Percentiles rank a stretch among this genome's conserved stretches.
phyloP scores from a whole-genome alignment of 257 asterid species.

The Leonotis leonurus region DNA sequence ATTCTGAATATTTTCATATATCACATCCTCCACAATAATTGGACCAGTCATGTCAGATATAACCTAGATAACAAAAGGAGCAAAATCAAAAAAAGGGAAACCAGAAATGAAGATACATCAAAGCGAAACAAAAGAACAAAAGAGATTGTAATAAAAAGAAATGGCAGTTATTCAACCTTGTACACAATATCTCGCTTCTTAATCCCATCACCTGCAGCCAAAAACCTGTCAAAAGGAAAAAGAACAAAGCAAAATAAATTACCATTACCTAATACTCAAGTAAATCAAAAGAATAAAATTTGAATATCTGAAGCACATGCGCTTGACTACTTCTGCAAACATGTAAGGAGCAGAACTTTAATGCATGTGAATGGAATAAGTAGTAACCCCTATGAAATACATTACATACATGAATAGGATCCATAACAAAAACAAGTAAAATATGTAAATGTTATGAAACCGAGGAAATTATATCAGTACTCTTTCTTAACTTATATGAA shows the following conservation, averaged over 20 bases:
- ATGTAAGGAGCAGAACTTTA: background rate
- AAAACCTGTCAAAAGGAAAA: constrained; percentile 38
- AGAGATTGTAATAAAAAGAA: background rate
- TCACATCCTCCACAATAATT: constrained; percentile 79
- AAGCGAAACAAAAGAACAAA: background rate
- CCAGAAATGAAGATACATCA: background rate
- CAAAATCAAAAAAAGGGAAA: background rate
- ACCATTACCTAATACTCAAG: background rate
- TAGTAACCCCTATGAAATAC: background rate
- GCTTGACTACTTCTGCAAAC: background rate
- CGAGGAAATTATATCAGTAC: background rate
- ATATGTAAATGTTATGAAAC: background rate
- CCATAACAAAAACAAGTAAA: background rate
- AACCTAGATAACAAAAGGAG: constrained; percentile 39
- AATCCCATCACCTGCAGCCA: constrained; percentile 86
- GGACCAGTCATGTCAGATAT: constrained; percentile 75
- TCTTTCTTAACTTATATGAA: background rate
- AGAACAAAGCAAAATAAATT: background rate
- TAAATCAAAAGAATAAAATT: constrained; percentile 1
- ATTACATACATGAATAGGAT: background rate
- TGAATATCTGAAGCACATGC: background rate
- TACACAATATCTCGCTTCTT: constrained; percentile 51
- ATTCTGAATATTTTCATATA: constrained; percentile 47
- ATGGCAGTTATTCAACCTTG: constrained; percentile 42
- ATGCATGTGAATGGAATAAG: background rate